Conservation (phyloP, 192 early-diverging fungal genomes). For the Coemansia sp. region DNA sequence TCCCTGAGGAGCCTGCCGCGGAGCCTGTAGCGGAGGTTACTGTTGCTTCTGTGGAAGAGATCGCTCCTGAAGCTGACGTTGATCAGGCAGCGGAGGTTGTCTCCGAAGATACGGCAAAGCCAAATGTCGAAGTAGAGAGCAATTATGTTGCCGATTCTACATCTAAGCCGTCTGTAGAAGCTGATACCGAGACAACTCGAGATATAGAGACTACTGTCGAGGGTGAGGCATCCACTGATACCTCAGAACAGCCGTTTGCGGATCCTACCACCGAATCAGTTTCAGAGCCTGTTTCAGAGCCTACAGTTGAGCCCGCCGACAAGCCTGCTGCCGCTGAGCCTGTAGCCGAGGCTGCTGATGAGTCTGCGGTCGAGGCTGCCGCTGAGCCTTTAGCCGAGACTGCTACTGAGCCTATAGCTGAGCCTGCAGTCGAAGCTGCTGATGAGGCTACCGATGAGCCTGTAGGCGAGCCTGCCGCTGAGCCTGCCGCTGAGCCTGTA, state of each 20-base stretch:
- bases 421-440: background rate
- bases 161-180: background rate
- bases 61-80: background rate
- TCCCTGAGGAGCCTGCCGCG: background rate
- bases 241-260: background rate
- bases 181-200: background rate
- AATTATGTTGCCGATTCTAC: background rate
- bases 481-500: background rate
- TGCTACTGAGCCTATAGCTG: background rate
- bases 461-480: background rate
- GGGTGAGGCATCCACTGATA: background rate
- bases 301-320: background rate
- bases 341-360: background rate
- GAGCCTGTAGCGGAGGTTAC: background rate
- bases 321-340: background rate
- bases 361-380: background rate
- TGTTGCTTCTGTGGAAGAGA: background rate
- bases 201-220: background rate
- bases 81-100: background rate
- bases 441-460: background rate
- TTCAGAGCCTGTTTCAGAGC: background rate
- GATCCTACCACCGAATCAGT: background rate
- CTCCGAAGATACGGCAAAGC: background rate
- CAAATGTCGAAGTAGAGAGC: background rate
- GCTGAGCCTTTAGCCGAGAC: background rate